phyloP scores from a whole-genome alignment of 176 grass and related monocot species.

The Typha latifolia region DNA sequence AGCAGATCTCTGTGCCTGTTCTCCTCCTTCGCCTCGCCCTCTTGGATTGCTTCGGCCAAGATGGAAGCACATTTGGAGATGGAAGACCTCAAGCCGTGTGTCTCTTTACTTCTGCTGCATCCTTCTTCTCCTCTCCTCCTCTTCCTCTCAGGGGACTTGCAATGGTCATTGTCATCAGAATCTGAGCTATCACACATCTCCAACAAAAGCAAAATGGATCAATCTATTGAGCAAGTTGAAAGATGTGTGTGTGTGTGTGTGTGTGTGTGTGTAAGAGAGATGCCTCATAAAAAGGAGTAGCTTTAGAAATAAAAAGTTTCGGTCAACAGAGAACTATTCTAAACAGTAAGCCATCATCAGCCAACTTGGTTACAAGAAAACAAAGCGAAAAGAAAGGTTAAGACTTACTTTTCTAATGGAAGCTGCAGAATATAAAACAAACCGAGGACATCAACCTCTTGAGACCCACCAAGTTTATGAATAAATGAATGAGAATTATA shows the following conservation, averaged over 20 bases:
- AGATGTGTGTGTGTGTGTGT: too few species aligned
- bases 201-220: not conserved
- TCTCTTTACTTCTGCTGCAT: not conserved
- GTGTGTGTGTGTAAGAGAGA: too few species aligned
- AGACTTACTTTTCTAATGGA: not conserved
- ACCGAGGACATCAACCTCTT: not conserved
- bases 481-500: not conserved
- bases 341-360: not conserved
- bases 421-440: not conserved
- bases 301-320: not conserved
- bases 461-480: not conserved
- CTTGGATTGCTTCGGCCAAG: conserved; percentile 12
- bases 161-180: conserved; percentile 14
- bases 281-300: not conserved
- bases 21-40: conserved; percentile 11
- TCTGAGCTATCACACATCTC: conserved; percentile 8
- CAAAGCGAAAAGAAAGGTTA: not conserved
- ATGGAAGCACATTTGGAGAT: conserved; percentile 22
- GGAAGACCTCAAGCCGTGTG: not conserved
- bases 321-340: not conserved
- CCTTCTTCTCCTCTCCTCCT: conserved; percentile 13
- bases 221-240: not conserved
- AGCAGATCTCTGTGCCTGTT: conserved; percentile 15
- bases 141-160: conserved; percentile 10
- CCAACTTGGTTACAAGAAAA: not conserved